Percentiles rank a stretch among this genome's conserved stretches.
These are phyloP conservation scores for Ophiocordyceps camponoti-rufipedis DNA, from an alignment of 2,329 filamentous ascomycete genomes.

Conservation along the genomic window DNA sequence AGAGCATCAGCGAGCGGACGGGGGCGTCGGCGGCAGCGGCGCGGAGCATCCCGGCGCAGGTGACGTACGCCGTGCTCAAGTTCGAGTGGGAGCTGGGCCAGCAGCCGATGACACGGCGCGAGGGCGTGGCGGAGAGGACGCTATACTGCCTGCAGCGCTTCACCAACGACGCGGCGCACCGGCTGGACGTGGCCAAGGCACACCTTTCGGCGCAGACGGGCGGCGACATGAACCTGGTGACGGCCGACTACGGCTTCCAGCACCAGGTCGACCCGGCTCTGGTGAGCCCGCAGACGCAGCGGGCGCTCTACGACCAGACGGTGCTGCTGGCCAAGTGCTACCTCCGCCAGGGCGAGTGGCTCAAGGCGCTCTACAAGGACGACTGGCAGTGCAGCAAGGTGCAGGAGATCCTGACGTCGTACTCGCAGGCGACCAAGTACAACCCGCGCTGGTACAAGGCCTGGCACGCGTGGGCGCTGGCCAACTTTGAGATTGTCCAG, in stretches of 20 bases:
- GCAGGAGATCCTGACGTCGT: constrained; percentile 77
- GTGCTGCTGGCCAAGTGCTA: constrained; percentile 86
- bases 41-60: constrained; percentile 47
- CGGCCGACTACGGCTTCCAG: constrained; percentile 31
- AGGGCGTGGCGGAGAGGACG: constrained; percentile 32
- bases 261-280: constrained; percentile 24
- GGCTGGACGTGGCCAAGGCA: constrained; percentile 32
- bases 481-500: constrained; percentile 96
- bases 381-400: constrained; percentile 81
- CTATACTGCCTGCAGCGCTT: constrained; percentile 42
- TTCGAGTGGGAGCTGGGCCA: constrained; percentile 86
- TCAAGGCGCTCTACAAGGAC: constrained; percentile 66
- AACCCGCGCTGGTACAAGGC: constrained; percentile 97
- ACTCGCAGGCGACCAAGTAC: constrained; percentile 80
- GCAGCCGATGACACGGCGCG: constrained; percentile 23
- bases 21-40: constrained; percentile 6
- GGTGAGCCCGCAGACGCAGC: constrained; percentile 30
- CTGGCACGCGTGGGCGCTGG: constrained; percentile 96
- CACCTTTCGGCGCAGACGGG: constrained; percentile 28
- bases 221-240: constrained; percentile 22
- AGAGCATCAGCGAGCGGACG: constrained; percentile 10
- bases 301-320: constrained; percentile 39
- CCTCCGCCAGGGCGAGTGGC: constrained; percentile 91
- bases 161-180: constrained; percentile 38
- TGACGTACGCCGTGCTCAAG: constrained; percentile 93